Conservation (phyloP, 2,329 filamentous ascomycete genomes). For the Fusarium temperatum region DNA sequence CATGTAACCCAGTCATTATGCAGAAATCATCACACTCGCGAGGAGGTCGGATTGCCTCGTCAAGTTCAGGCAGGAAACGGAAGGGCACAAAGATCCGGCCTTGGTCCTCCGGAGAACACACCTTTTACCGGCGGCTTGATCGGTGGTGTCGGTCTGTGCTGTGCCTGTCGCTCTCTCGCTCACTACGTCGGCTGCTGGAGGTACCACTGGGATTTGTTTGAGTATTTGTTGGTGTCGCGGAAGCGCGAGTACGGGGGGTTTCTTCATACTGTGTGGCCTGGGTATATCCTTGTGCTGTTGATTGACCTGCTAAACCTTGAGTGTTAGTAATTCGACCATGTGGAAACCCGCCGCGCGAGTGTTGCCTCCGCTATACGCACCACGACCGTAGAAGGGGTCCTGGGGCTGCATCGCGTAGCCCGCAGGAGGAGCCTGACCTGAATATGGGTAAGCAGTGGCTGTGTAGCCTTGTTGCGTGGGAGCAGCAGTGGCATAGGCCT, state of each 20-base stretch:
- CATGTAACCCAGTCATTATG: constrained; percentile 43
- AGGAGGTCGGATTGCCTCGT: constrained; percentile 34
- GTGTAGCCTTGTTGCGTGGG: constrained; percentile 47
- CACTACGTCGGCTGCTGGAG: constrained; percentile 52
- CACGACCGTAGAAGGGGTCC: constrained; percentile 67
- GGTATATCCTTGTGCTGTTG: constrained; percentile 50
- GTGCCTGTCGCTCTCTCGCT: constrained; percentile 54
- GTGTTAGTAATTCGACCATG: constrained; percentile 57
- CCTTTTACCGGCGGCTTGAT: constrained; percentile 49
- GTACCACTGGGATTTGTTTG: constrained; percentile 51
- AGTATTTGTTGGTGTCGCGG: constrained; percentile 50
- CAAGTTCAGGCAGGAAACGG: constrained; percentile 32
- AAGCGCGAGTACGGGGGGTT: constrained; percentile 51
- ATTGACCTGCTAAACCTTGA: constrained; percentile 57
- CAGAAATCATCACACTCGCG: constrained; percentile 45
- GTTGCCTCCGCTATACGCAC: constrained; percentile 59
- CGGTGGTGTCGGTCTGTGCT: constrained; percentile 52
- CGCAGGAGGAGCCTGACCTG: constrained; percentile 49
- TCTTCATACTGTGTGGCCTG: constrained; percentile 64
- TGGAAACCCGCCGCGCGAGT: constrained; percentile 19
- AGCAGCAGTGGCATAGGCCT: constrained; percentile 47
- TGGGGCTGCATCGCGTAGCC: constrained; percentile 56
- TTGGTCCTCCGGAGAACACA: constrained; percentile 27
- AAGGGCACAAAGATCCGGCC: constrained; percentile 30
- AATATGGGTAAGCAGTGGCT: constrained; percentile 46